Evolutionary conservation across 495 filamentous ascomycete species (phyloP).

Genomic region (Immersiella caudata): DNA sequence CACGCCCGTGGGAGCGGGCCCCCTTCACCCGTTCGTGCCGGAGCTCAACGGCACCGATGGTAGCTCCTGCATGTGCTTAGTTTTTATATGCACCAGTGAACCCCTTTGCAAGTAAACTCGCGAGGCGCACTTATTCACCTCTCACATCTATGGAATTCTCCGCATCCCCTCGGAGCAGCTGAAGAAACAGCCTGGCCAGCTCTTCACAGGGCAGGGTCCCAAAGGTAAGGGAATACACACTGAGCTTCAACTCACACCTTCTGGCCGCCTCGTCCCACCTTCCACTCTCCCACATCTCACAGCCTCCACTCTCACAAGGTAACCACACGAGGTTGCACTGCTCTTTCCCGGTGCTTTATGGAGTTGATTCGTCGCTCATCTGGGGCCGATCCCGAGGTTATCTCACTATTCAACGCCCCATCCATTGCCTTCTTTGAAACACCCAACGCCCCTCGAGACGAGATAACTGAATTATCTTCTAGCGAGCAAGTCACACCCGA

Average conservation of each 20-base stretch:
- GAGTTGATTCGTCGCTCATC: neutral
- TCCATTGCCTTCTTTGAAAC: no score
- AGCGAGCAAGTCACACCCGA: neutral
- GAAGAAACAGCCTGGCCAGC: neutral
- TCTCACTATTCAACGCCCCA: neutral
- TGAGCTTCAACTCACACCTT: neutral
- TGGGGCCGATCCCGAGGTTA: neutral
- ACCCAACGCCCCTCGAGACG: neutral
- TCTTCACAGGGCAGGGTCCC: neutral
- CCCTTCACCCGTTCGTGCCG: no score
- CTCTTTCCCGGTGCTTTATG: neutral
- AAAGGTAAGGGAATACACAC: neutral
- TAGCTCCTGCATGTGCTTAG: neutral
- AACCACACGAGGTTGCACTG: conserved; percentile 3
- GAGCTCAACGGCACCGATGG: neutral
- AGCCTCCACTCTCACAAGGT: neutral
- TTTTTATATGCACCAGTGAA: neutral
- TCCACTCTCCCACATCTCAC: neutral
- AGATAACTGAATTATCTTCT: neutral
- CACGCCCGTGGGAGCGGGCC: neutral
- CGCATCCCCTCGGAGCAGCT: neutral
- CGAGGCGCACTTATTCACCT: neutral
- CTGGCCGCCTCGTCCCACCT: neutral
- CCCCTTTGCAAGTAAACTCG: neutral
- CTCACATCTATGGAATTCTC: neutral